Evolutionary conservation across 306 rosid genomes (phyloP), one percentile per base, ranked within the genome.

Genomic region (Biancaea sappan): DNA sequence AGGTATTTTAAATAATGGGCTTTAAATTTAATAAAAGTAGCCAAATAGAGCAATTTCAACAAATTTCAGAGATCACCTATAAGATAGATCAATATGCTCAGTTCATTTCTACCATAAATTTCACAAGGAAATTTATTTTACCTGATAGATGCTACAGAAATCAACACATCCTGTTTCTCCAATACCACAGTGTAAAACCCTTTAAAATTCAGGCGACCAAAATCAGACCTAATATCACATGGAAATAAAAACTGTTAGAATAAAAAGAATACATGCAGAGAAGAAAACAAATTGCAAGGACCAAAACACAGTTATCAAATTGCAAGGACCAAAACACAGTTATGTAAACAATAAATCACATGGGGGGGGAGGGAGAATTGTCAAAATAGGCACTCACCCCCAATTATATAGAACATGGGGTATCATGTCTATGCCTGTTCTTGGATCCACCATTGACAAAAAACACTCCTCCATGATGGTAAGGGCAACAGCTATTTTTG

Each of bases 391-490:
- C 22, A 83, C 97, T 81, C 61, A 94, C 97, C 97, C 94, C 98
- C 97, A 88, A 70, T 89, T 91, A 86, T 91, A 94, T 57, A 94
- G 73, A 76, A 82, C 85, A 61, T 94, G 98, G 72, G 98, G 98
- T 81, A 94, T 83, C 98, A 94, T 94, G 84, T 94, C 88, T 71
- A 94, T 94, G 82, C 98, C 98, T 24, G 98, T 94, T 88, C 97
- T 84, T 47, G 90, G 93, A 87, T 94, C 98, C 52, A 91, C 86
- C 98, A 94, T 91, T 3, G 98, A 90, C 77, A 94, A 73, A 81
- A 94, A 94, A 59, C 98, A 91, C 81, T 94, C 98, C 86, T 90
- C 97, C 98, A 94, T 89, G 66, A 94, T 90, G 57, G 98, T 84
- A 76, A 94, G 96, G 78, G 98, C 96, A 79, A 94, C 95, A 54